A percentile compares a stretch with the other conserved stretches of the same genome.
phyloP scores from a whole-genome alignment of 2,329 filamentous ascomycete genomes.

The Cryphonectria nitschkei region DNA sequence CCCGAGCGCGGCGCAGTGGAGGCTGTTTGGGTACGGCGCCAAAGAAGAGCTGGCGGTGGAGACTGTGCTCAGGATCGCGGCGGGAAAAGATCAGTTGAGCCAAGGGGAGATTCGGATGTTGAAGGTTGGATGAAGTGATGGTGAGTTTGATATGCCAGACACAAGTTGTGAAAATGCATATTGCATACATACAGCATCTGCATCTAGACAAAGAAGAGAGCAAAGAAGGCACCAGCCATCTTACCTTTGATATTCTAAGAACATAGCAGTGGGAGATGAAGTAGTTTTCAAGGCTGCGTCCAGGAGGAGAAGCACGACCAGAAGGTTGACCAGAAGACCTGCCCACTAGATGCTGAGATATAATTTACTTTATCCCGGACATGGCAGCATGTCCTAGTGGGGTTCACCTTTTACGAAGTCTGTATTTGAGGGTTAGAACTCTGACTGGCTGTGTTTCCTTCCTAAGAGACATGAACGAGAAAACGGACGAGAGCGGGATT shows the following conservation, averaged over 20 bases:
- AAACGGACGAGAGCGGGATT: background rate
- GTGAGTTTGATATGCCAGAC: background rate
- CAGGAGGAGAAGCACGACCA: background rate
- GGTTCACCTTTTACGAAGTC: background rate
- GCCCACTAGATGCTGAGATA: background rate
- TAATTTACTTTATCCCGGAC: background rate
- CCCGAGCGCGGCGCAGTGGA: constrained; percentile 41
- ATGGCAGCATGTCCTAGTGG: background rate
- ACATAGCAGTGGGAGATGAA: background rate
- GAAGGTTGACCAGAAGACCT: background rate
- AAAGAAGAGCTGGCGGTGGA: constrained; percentile 38
- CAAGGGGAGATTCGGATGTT: constrained; percentile 15
- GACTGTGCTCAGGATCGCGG: constrained; percentile 38
- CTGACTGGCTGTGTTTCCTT: background rate
- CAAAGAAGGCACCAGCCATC: background rate
- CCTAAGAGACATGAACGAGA: background rate
- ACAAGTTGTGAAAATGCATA: background rate
- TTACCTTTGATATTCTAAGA: background rate
- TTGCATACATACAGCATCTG: too few relatives aligned
- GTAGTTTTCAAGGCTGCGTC: background rate
- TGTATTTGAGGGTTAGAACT: background rate
- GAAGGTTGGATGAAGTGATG: background rate
- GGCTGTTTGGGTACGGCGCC: constrained; percentile 39
- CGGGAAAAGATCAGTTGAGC: constrained; percentile 22
- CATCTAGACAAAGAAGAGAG: background rate